A percentile compares a stretch with the other conserved stretches of the same genome.
Conservation (phyloP, 2,329 filamentous ascomycete genomes). For the Penicillium sp. region DNA sequence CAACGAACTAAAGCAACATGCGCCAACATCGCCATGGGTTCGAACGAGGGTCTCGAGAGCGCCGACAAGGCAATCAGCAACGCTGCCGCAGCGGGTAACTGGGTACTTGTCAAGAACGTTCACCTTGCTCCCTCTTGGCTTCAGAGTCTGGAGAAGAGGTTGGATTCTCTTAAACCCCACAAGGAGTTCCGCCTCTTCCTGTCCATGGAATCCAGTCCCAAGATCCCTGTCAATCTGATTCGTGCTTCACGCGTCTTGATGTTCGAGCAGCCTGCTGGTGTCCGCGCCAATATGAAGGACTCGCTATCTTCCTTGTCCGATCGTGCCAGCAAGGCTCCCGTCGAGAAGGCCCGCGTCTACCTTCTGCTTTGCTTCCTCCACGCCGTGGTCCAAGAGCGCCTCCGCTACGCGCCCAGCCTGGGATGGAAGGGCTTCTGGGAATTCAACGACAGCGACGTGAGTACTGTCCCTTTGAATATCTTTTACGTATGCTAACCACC, state of each 20-base stretch:
- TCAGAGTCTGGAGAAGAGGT: slow-evolving; percentile 94
- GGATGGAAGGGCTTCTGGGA: slow-evolving; percentile 99
- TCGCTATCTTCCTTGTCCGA: slow-evolving; percentile 82
- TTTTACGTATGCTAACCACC: slow-evolving; percentile 21
- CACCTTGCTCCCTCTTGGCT: slow-evolving; percentile 95
- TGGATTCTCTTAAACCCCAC: slow-evolving; percentile 93
- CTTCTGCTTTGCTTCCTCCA: slow-evolving; percentile 92
- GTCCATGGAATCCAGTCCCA: slow-evolving; percentile 95
- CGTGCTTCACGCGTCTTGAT: slow-evolving; percentile 92
- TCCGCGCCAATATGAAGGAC: slow-evolving; percentile 98
- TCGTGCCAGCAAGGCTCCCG: slow-evolving; percentile 77
- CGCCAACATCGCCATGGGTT: slow-evolving; percentile 98
- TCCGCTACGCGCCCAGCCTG: slow-evolving; percentile 89
- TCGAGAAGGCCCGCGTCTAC: slow-evolving; percentile 89
- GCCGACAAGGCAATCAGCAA: slow-evolving; percentile 95
- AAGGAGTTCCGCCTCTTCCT: slow-evolving; percentile 92
- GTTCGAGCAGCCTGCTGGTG: slow-evolving; percentile 97
- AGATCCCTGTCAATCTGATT: slow-evolving; percentile 94
- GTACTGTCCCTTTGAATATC: slow-evolving; percentile 44
- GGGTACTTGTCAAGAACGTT: slow-evolving; percentile 99
- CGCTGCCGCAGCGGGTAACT: slow-evolving; percentile 87
- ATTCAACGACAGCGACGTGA: slow-evolving; percentile 98
- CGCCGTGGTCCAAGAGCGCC: slow-evolving; percentile 90
- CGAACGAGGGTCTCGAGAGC: slow-evolving; percentile 87
- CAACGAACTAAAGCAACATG: slow-evolving; percentile 81